phyloP scores from a whole-genome alignment of 1,284 basidiomycete genomes.

The Volvariella surrecta region DNA sequence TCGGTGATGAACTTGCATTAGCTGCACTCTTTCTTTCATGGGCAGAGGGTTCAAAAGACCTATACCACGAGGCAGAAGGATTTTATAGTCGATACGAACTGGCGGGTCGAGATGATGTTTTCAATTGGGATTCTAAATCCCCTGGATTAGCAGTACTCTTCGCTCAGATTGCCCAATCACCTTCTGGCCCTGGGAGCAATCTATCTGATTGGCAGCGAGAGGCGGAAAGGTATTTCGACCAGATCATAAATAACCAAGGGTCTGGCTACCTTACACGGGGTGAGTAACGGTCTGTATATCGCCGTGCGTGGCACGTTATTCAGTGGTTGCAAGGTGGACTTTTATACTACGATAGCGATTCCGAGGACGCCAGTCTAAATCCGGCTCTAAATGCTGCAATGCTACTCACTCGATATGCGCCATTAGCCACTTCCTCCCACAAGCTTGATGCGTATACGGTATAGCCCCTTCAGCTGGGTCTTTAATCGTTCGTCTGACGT shows the following conservation, averaged over 20 bases:
- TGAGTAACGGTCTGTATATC: constrained; percentile 11
- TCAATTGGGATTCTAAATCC: constrained; percentile 87
- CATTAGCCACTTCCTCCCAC: constrained; percentile 53
- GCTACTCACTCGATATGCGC: constrained; percentile 71
- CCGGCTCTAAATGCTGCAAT: constrained; percentile 83
- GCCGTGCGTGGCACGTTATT: too few relatives aligned
- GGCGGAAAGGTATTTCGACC: constrained; percentile 74
- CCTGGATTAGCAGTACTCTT: constrained; percentile 74
- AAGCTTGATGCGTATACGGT: constrained; percentile 61
- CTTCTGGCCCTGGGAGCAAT: constrained; percentile 41
- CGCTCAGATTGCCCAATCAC: constrained; percentile 50
- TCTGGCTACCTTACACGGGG: constrained; percentile 33
- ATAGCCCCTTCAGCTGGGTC: constrained; percentile 12
- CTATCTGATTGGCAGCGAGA: constrained; percentile 60
- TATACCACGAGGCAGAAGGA: constrained; percentile 58
- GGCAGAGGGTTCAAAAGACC: constrained; percentile 53
- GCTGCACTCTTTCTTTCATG: constrained; percentile 73
- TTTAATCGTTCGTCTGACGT: not conserved
- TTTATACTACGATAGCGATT: constrained; percentile 75
- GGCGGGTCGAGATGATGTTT: constrained; percentile 45
- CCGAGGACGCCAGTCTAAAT: constrained; percentile 72
- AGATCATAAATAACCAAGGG: constrained; percentile 52
- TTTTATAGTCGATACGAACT: constrained; percentile 58
- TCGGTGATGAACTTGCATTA: constrained; percentile 61
- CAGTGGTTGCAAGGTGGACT: constrained; percentile 80